phyloP scores from a whole-genome alignment of 768 basidiomycete species.

The Boletus subparvulus region DNA sequence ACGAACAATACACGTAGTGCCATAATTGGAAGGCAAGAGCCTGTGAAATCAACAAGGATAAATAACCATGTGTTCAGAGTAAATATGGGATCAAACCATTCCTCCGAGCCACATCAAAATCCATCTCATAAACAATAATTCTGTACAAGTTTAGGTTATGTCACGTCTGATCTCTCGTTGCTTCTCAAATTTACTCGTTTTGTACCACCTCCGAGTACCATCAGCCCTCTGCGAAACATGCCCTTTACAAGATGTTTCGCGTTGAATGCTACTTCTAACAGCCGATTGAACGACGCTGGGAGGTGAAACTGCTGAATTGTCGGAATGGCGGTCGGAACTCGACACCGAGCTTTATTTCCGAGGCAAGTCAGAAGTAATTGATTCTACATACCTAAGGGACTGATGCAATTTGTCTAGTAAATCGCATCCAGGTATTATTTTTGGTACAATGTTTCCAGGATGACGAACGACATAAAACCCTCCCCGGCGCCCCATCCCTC shows the following conservation, averaged over 20 bases:
- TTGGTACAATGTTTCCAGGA: background rate
- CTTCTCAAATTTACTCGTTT: too few relatives aligned
- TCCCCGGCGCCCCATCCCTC: background rate
- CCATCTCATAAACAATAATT: too few relatives aligned
- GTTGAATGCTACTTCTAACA: constrained; percentile 57
- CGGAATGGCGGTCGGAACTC: constrained; percentile 49
- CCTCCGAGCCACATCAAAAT: too few relatives aligned
- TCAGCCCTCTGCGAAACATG: too few relatives aligned
- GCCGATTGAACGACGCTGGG: constrained; percentile 48
- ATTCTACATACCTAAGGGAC: constrained; percentile 19
- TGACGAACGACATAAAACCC: constrained; percentile 11
- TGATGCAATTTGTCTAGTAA: background rate
- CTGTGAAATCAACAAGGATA: constrained; percentile 21
- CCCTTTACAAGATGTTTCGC: constrained; percentile 42
- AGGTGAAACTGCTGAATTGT: constrained; percentile 52
- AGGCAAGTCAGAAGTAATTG: constrained; percentile 69
- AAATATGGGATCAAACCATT: background rate
- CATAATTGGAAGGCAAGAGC: constrained; percentile 9
- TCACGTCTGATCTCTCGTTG: too few relatives aligned
- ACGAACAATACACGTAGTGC: background rate
- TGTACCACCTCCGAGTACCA: too few relatives aligned
- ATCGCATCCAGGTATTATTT: constrained; percentile 2
- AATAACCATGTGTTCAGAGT: constrained; percentile 2
- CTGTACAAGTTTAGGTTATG: too few relatives aligned
- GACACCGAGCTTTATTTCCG: constrained; percentile 61